These are phyloP conservation scores for Odonthalia washingtoniensis DNA, from an alignment of 31 red algal genomes.

Conservation along the genomic window DNA sequence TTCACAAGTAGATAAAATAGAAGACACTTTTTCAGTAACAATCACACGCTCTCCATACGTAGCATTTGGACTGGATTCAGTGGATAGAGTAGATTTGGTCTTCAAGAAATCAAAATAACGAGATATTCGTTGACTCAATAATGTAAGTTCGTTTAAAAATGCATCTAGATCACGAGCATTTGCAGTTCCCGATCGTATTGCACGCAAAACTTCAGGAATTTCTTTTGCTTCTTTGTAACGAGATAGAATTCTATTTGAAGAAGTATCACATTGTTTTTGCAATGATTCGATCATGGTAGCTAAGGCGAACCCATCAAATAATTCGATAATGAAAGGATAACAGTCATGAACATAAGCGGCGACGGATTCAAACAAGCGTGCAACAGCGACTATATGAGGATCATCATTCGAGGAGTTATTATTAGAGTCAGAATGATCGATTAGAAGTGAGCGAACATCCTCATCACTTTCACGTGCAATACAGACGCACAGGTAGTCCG, in stretches of 20 bases:
- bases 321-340: slow-evolving; percentile 15
- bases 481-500: slow-evolving; percentile 40
- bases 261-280: slow-evolving; percentile 76
- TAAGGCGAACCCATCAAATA: slow-evolving; percentile 53
- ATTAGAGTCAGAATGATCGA: slow-evolving; percentile 18
- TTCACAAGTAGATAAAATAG: slow-evolving; percentile 50
- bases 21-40: slow-evolving; percentile 17
- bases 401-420: slow-evolving; percentile 43
- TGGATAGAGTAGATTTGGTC: background rate
- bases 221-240: slow-evolving; percentile 67
- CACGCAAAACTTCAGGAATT: slow-evolving; percentile 63
- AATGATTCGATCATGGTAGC: slow-evolving; percentile 39
- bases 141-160: slow-evolving; percentile 81
- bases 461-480: slow-evolving; percentile 51
- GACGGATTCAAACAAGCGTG: slow-evolving; percentile 77
- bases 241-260: slow-evolving; percentile 48
- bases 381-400: slow-evolving; percentile 70
- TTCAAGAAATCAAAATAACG: slow-evolving; percentile 86
- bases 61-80: background rate
- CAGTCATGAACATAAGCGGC: slow-evolving; percentile 74
- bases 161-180: slow-evolving; percentile 79
- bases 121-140: slow-evolving; percentile 86
- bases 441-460: slow-evolving; percentile 66
- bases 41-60: slow-evolving; percentile 26
- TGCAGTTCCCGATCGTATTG: slow-evolving; percentile 64